Conservation (phyloP, 2,329 filamentous ascomycete genomes). For the Ophiostoma ips region DNA sequence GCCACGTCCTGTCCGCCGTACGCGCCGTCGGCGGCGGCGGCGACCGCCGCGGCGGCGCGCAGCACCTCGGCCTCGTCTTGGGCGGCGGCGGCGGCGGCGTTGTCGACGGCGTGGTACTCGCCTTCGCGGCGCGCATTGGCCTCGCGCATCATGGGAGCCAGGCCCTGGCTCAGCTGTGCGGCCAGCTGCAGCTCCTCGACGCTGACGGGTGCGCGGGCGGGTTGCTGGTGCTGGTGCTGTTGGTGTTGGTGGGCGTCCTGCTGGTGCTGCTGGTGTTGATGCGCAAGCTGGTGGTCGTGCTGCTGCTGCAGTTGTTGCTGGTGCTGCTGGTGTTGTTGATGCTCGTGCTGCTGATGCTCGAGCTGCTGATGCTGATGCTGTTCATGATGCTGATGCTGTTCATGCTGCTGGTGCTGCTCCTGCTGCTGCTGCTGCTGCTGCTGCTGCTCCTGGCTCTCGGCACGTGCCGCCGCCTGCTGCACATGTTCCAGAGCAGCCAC, state of each 20-base stretch:
- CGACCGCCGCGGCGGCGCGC: conserved; percentile 2
- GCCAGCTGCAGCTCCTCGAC: conserved; percentile 44
- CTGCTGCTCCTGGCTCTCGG: not conserved
- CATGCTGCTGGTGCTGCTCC: not conserved
- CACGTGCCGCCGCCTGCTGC: conserved; percentile 8
- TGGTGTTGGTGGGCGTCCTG: conserved; percentile 18
- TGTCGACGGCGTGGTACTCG: conserved; percentile 9
- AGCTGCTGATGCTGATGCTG: conserved; percentile 25
- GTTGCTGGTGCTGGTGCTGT: conserved; percentile 19
- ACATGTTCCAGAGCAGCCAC: conserved; percentile 2
- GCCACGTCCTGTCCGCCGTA: conserved; percentile 4
- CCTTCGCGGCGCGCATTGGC: conserved; percentile 25
- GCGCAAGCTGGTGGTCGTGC: conserved; percentile 20
- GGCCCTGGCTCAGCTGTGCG: conserved; percentile 41
- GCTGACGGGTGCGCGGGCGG: conserved; percentile 25
- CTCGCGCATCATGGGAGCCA: conserved; percentile 37
- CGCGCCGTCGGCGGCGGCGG: not conserved
- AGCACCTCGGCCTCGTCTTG: conserved; percentile 10
- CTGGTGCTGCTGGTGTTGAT: conserved; percentile 23
- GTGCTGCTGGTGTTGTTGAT: conserved; percentile 26
- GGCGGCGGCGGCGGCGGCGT: not conserved
- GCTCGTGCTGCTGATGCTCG: conserved; percentile 16
- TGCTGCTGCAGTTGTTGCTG: conserved; percentile 1
- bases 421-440: no score
- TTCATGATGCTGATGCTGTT: conserved; percentile 15